Conservation (phyloP, 2,329 filamentous ascomycete genomes). For the Aspergillus awamori region DNA sequence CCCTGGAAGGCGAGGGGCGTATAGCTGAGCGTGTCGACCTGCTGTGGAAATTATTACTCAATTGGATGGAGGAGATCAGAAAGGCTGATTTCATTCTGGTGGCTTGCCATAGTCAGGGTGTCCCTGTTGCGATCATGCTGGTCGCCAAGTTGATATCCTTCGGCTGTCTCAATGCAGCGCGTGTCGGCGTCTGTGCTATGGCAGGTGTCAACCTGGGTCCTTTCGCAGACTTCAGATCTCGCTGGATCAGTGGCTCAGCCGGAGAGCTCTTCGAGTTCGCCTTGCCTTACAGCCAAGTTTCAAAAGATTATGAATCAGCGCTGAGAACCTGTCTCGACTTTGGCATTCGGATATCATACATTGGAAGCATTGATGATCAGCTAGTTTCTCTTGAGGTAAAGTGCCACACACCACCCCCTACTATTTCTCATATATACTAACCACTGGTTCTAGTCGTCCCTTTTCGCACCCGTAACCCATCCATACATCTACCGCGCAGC, state of each 20-base stretch:
- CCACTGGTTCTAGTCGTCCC: conserved; percentile 63
- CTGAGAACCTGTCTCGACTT: conserved; percentile 74
- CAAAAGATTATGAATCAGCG: conserved; percentile 76
- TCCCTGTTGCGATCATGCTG: conserved; percentile 90
- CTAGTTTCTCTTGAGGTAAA: conserved; percentile 84
- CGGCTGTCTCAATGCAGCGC: conserved; percentile 74
- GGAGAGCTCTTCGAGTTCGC: conserved; percentile 94
- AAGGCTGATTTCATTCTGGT: conserved; percentile 86
- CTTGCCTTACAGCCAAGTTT: conserved; percentile 77
- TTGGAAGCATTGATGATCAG: conserved; percentile 96
- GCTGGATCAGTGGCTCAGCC: conserved; percentile 87
- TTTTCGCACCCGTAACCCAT: conserved; percentile 82
- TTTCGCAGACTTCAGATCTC: conserved; percentile 87
- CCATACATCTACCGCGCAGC: conserved; percentile 95
- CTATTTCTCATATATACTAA: not conserved
- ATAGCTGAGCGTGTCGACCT: conserved; percentile 88
- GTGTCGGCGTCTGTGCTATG: conserved; percentile 84
- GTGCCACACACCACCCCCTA: conserved; percentile 3
- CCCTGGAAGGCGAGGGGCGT: conserved; percentile 90
- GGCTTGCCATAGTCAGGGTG: conserved; percentile 94
- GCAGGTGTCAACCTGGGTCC: conserved; percentile 93
- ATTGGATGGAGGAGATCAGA: conserved; percentile 90
- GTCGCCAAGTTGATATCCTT: conserved; percentile 90
- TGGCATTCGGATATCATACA: conserved; percentile 80
- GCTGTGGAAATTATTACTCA: conserved; percentile 89